A percentile compares a stretch with the other conserved stretches of the same genome.
Conservation (phyloP, 2,329 filamentous ascomycete genomes). For the Aquanectria penicillioides region DNA sequence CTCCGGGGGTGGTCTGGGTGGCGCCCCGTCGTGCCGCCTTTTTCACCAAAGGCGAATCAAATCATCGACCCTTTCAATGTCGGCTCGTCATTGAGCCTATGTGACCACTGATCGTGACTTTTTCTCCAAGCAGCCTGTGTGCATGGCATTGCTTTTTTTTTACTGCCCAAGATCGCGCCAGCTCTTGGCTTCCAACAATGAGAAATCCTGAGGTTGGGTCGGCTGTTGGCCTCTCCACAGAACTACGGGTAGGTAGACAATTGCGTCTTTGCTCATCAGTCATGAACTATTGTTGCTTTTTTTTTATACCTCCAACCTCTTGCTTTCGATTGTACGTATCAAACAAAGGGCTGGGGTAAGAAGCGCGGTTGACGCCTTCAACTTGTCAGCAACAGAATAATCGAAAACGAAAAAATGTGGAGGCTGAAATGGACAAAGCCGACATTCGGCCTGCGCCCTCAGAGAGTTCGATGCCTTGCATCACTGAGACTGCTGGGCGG, state of each 20-base stretch:
- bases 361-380: not conserved
- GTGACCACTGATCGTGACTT: constrained; percentile 13
- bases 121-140: not conserved
- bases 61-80: constrained; percentile 17
- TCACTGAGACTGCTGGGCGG: not conserved
- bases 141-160: constrained; percentile 8
- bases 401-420: not conserved
- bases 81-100: constrained; percentile 32
- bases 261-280: not conserved
- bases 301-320: not conserved
- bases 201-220: not conserved
- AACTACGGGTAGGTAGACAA: not conserved
- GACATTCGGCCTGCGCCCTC: not conserved
- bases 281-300: constrained; percentile 12
- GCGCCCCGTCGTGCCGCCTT: constrained; percentile 24
- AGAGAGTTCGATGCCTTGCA: constrained; percentile 11
- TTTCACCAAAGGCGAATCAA: constrained; percentile 29
- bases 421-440: not conserved
- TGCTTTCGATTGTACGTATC: not conserved
- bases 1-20: constrained; percentile 28
- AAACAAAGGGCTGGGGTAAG: too few species aligned
- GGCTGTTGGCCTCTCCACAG: not conserved
- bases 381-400: not conserved
- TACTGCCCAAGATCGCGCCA: constrained; percentile 6
- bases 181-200: not conserved